Conservation (phyloP, 768 basidiomycete genomes). For the Tubosaeta sp. region DNA sequence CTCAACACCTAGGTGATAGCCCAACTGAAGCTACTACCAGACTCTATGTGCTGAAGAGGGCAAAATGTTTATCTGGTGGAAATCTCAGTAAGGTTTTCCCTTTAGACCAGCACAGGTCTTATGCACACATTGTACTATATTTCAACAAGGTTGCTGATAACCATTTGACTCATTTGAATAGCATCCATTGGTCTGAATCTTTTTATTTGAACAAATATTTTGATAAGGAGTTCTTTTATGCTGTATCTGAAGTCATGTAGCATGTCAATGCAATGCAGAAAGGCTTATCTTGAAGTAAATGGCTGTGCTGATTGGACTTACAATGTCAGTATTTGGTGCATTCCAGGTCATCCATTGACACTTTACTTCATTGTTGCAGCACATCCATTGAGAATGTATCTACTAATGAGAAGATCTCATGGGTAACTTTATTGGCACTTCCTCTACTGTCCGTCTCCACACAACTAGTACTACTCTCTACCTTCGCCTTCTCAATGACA, state of each 20-base stretch:
- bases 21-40: background rate
- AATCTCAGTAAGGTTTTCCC: background rate
- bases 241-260: background rate
- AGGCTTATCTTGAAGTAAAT: no score
- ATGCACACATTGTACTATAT: background rate
- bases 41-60: background rate
- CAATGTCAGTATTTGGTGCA: no score
- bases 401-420: no score
- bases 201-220: background rate
- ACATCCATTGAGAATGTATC: no score
- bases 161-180: background rate
- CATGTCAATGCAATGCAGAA: no score
- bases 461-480: constrained; percentile 44
- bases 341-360: no score
- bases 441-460: constrained; percentile 28
- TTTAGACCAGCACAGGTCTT: background rate
- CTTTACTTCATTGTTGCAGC: no score
- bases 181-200: background rate
- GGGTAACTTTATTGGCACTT: no score
- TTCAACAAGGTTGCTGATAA: background rate
- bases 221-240: background rate
- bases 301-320: no score
- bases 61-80: background rate
- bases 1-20: background rate
- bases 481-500: constrained; percentile 91